Percentiles rank a stretch among this genome's conserved stretches.
phyloP scores from a whole-genome alignment of 805 yeast genomes.

The Blastobotrys parvus region DNA sequence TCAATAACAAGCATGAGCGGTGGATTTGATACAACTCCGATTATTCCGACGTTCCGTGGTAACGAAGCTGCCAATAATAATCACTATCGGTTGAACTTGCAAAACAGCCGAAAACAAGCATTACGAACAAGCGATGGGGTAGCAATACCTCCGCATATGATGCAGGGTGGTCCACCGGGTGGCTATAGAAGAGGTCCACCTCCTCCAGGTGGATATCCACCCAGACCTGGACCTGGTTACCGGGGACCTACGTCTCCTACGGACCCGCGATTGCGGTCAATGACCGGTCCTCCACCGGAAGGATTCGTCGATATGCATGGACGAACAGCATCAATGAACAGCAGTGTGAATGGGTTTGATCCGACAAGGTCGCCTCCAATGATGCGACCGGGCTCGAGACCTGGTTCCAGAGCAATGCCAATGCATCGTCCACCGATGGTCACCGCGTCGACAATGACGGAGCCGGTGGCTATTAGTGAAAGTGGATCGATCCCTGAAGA shows the following conservation, averaged over 20 bases:
- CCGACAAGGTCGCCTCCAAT: not conserved
- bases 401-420: slow-evolving; percentile 2
- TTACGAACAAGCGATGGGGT: slow-evolving; percentile 16
- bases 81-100: slow-evolving; percentile 19
- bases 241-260: not conserved
- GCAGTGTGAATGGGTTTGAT: not conserved
- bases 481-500: too few species aligned
- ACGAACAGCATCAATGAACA: not conserved
- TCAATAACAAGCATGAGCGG: slow-evolving; percentile 23
- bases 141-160: not conserved
- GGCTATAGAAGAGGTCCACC: not conserved
- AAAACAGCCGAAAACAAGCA: slow-evolving; percentile 15
- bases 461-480: too few species aligned
- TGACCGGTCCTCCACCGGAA: slow-evolving; percentile 6
- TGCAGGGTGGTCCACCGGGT: not conserved
- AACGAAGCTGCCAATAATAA: slow-evolving; percentile 3
- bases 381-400: slow-evolving; percentile 4
- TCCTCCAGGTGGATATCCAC: slow-evolving; percentile 5
- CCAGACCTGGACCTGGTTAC: not conserved
- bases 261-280: slow-evolving; percentile 6
- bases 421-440: slow-evolving; percentile 10
- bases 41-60: slow-evolving; percentile 25
- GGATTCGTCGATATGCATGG: not conserved
- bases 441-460: slow-evolving; percentile 14
- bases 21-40: slow-evolving; percentile 29